These are phyloP conservation scores for Elongisporangium undulatum DNA, from an alignment of 352 stramenopile genomes.

Conservation along the genomic window DNA sequence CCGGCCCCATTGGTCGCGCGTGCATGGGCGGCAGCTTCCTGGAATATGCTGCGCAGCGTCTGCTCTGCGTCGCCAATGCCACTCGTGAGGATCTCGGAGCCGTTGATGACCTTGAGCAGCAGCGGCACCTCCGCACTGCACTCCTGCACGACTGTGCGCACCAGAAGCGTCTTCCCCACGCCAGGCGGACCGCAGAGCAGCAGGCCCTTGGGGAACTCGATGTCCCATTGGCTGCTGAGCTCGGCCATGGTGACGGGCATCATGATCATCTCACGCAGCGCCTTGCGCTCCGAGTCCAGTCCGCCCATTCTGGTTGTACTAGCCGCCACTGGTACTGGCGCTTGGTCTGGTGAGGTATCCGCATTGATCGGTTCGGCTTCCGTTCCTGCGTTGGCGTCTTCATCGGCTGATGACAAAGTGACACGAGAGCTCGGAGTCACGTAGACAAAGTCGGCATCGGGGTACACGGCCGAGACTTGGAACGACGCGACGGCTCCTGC, in stretches of 20 bases:
- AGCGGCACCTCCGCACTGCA: conserved; percentile 45
- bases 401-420: conserved; percentile 12
- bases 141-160: conserved; percentile 58
- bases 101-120: conserved; percentile 71
- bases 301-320: conserved; percentile 37
- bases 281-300: conserved; percentile 53
- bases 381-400: background rate
- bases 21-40: conserved; percentile 24
- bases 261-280: conserved; percentile 68
- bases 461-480: conserved; percentile 45
- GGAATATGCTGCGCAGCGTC: conserved; percentile 58
- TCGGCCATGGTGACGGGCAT: conserved; percentile 37
- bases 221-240: conserved; percentile 18
- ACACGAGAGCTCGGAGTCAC: conserved; percentile 45
- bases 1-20: conserved; percentile 23
- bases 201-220: conserved; percentile 71
- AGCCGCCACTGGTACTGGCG: background rate
- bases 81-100: conserved; percentile 74
- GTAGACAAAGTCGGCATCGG: conserved; percentile 20
- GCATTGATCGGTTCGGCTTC: conserved; percentile 3
- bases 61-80: conserved; percentile 67
- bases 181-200: conserved; percentile 72
- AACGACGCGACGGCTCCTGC: conserved; percentile 18
- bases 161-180: conserved; percentile 79
- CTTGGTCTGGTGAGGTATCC: background rate